Evolutionary conservation across 306 rosid genomes (phyloP), one percentile per base, ranked within the genome.

Genomic region (Gynostemma pentaphyllum): DNA sequence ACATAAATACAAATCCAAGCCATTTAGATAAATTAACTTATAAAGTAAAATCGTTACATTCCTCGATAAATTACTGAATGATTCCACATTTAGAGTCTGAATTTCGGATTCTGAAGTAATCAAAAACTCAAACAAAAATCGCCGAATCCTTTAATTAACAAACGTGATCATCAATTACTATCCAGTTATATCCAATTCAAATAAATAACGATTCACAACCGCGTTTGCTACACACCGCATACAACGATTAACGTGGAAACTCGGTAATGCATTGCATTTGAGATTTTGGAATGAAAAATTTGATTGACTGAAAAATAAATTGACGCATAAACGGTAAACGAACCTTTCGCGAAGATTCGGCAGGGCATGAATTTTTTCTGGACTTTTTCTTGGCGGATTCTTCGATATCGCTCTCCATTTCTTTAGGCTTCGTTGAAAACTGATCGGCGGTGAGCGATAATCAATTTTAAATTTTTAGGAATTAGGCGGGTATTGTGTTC

Each of bases 381-480:
- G 71, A 72, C 36, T 66, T 53, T 72, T 76, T 72, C 69, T 64
- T 64, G 40, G 45, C 57, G 30, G 74, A 74, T 50, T 73, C 85
- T 5, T 81, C 85, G 46, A 69, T 56, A 68, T 81, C 85, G 74
- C 80, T 77, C 55, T 74, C 80, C 85, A 81, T 81, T 9, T 15
- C 23, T 55, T 4, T 7, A 3, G 24, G 10, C 24, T 55, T 12
- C 62, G 42, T 7, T 2, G 4, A 10, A 57, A 37, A 11, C 21
- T 21, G 46, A 59, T 59, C 34, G 11, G 28, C 52, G 40, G 47
- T 37, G 48, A 39, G 39, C 34, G 36, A 21, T 47, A 60, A 26
- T 21, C 0, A 60, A 60, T 9, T 19, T 60, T n/a, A n/a, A n/a
- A n/a, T n/a, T n/a, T n/a, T n/a, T n/a, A n/a, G n/a, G n/a, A n/a